Evolutionary conservation across 2,329 filamentous ascomycete species (phyloP).

Genomic region (Geosmithia morbida): DNA sequence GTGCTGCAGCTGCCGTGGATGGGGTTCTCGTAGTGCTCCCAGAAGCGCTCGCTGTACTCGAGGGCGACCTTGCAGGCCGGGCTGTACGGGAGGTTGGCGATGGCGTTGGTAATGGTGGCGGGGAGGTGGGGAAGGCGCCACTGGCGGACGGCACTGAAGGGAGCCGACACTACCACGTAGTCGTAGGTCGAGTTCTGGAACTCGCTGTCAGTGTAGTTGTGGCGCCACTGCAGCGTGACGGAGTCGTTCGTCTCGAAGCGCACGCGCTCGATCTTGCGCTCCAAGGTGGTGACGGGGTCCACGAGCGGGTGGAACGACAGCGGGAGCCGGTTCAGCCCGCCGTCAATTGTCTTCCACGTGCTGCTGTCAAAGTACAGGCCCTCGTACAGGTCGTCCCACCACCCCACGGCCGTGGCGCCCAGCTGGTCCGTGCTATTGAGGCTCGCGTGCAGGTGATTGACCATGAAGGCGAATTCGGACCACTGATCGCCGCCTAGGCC

Average conservation of each 20-base stretch:
- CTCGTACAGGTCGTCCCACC: conserved; percentile 24
- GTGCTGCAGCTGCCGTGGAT: conserved; percentile 52
- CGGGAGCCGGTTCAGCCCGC: conserved; percentile 39
- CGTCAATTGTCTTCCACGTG: conserved; percentile 43
- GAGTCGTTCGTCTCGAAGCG: conserved; percentile 30
- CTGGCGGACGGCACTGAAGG: conserved; percentile 48
- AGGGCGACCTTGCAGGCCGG: conserved; percentile 45
- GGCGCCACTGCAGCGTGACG: conserved; percentile 43
- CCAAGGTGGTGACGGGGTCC: conserved; percentile 38
- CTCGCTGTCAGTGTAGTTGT: conserved; percentile 18
- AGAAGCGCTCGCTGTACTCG: conserved; percentile 52
- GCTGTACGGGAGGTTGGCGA: conserved; percentile 27
- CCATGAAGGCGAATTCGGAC: conserved; percentile 49
- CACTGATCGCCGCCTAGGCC: conserved; percentile 43
- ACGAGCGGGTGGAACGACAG: conserved; percentile 48
- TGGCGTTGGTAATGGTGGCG: conserved; percentile 29
- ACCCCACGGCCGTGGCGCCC: not conserved
- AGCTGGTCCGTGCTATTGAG: conserved; percentile 30
- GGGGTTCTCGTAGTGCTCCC: conserved; percentile 32
- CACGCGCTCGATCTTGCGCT: conserved; percentile 41
- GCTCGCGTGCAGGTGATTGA: conserved; percentile 38
- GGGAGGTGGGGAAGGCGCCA: conserved; percentile 36
- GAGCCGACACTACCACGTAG: conserved; percentile 50
- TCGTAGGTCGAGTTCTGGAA: conserved; percentile 36
- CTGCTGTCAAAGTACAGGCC: conserved; percentile 36